phyloP scores from a whole-genome alignment of 495 filamentous ascomycete genomes.

The Acidiella bohemica region DNA sequence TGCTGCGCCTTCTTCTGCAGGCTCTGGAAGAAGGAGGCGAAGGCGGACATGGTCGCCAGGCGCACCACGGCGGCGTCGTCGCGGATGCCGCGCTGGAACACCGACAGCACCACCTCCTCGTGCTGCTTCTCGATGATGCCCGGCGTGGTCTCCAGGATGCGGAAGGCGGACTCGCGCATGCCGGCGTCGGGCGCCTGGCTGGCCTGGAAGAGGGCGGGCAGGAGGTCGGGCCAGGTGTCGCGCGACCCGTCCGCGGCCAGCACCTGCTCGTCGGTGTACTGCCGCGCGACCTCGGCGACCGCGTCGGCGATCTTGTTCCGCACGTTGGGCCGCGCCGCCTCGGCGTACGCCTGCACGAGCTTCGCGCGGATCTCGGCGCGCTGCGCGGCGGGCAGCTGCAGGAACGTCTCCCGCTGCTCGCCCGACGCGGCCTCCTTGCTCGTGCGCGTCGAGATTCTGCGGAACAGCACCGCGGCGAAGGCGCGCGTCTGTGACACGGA shows the following conservation, averaged over 20 bases:
- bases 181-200: constrained; percentile 71
- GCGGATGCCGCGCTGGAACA: constrained; percentile 83
- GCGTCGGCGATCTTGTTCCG: constrained; percentile 95
- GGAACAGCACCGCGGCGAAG: constrained; percentile 88
- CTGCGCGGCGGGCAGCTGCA: constrained; percentile 56
- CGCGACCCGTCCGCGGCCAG: constrained; percentile 11
- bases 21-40: constrained; percentile 86
- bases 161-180: constrained; percentile 78
- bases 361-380: constrained; percentile 65
- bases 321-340: constrained; percentile 54
- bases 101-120: constrained; percentile 65
- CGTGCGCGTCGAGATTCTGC: constrained; percentile 78
- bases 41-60: constrained; percentile 90
- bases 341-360: constrained; percentile 59
- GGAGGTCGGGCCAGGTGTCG: constrained; percentile 80
- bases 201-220: constrained; percentile 69
- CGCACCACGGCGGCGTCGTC: constrained; percentile 75
- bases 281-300: constrained; percentile 84
- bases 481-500: constrained; percentile 50
- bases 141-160: constrained; percentile 89
- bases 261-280: constrained; percentile 64
- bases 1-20: constrained; percentile 71
- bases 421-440: constrained; percentile 58
- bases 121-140: constrained; percentile 95
- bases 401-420: constrained; percentile 67